These are phyloP conservation scores for Hypoxylon sp. DNA, from an alignment of 2,329 filamentous ascomycete genomes.

Conservation along the genomic window DNA sequence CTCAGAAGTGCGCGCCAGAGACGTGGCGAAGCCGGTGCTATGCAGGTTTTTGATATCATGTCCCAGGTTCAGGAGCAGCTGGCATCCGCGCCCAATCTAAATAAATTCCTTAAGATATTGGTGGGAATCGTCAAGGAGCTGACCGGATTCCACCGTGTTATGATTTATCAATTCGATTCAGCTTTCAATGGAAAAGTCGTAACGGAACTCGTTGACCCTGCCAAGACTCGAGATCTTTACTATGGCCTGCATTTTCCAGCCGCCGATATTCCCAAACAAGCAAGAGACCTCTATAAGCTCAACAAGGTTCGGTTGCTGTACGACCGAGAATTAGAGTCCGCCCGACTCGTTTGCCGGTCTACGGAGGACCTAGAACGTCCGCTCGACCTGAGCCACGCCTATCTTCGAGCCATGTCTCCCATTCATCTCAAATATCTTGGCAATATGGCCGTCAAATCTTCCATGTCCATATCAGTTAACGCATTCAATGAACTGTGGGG, in stretches of 20 bases:
- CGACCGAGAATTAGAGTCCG: slow-evolving; percentile 81
- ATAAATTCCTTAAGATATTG: slow-evolving; percentile 79
- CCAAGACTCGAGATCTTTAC: slow-evolving; percentile 82
- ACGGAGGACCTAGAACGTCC: slow-evolving; percentile 76
- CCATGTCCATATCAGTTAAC: slow-evolving; percentile 94
- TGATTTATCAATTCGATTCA: slow-evolving; percentile 91
- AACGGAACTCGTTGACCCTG: slow-evolving; percentile 83
- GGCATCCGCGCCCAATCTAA: slow-evolving; percentile 73
- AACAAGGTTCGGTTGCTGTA: slow-evolving; percentile 91
- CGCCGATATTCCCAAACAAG: slow-evolving; percentile 85
- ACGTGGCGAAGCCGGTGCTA: slow-evolving; percentile 80
- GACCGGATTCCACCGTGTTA: slow-evolving; percentile 89
- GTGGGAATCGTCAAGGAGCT: slow-evolving; percentile 89
- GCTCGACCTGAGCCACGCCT: slow-evolving; percentile 83
- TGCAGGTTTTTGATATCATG: slow-evolving; percentile 93
- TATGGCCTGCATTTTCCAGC: slow-evolving; percentile 90
- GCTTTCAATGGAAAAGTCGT: slow-evolving; percentile 86
- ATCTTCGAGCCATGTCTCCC: slow-evolving; percentile 88
- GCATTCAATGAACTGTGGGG: slow-evolving; percentile 89
- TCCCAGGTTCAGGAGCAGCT: slow-evolving; percentile 91
- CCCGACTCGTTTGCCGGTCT: slow-evolving; percentile 81
- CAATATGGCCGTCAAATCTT: slow-evolving; percentile 92
- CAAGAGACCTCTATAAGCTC: slow-evolving; percentile 85
- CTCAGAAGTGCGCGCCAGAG: slow-evolving; percentile 77
- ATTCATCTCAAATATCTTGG: slow-evolving; percentile 87